Evolutionary conservation across 345 rosid species (phyloP).

Genomic region (Cochlearia excelsa): DNA sequence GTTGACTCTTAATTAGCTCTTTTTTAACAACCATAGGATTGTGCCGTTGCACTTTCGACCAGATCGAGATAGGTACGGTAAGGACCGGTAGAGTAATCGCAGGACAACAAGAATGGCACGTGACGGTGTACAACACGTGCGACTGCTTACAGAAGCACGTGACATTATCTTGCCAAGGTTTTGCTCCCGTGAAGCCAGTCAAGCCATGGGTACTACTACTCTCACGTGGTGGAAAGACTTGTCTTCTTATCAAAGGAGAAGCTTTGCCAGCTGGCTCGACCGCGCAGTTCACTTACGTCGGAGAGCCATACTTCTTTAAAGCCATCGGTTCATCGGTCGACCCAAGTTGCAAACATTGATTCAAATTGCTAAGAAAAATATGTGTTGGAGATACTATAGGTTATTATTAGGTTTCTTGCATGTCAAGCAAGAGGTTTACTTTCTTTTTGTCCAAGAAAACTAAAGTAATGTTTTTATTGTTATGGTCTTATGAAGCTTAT

Average conservation of each 20-base stretch:
- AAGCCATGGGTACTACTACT: constrained; percentile 15
- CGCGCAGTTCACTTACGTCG: constrained; percentile 20
- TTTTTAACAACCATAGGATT: neutral
- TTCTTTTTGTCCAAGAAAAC: too few relatives aligned
- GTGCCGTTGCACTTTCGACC: constrained; percentile 6
- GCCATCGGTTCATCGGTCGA: constrained; percentile 17
- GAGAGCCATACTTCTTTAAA: constrained; percentile 29
- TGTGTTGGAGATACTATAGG: too few relatives aligned
- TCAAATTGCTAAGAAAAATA: too few relatives aligned
- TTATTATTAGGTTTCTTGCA: too few relatives aligned
- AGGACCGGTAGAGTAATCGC: constrained; percentile 17
- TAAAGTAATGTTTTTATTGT: too few relatives aligned
- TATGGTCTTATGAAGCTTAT: too few relatives aligned
- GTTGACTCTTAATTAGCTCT: too few relatives aligned
- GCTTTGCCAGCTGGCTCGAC: constrained; percentile 13
- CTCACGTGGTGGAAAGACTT: constrained; percentile 19
- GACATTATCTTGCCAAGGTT: constrained; percentile 28
- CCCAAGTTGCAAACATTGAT: constrained; percentile 7
- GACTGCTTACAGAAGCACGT: constrained; percentile 19
- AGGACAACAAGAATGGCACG: constrained; percentile 30
- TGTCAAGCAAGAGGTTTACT: too few relatives aligned
- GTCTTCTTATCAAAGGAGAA: constrained; percentile 26
- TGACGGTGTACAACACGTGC: constrained; percentile 33
- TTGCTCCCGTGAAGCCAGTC: constrained; percentile 28
- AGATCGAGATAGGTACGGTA: constrained; percentile 16